Evolutionary conservation across 306 rosid genomes (phyloP).

Genomic region (Malus asiatica): DNA sequence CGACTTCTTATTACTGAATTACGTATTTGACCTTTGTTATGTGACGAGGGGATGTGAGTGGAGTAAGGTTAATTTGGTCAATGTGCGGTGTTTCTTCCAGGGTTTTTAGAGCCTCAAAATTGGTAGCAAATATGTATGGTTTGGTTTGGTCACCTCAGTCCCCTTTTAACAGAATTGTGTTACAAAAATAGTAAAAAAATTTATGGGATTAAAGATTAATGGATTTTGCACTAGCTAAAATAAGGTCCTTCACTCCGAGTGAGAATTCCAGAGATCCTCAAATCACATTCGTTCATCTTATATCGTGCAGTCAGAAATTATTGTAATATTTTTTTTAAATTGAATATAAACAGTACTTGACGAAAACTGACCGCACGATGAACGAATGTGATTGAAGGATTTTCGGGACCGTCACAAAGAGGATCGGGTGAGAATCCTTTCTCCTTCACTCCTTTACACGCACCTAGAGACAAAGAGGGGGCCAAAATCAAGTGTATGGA

Average conservation of each 20-base stretch:
- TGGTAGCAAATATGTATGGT: not conserved
- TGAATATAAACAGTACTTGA: too few species aligned
- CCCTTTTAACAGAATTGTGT: not conserved
- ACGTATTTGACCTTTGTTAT: not conserved
- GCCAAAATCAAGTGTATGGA: not conserved
- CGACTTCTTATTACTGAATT: not conserved
- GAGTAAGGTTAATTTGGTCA: not conserved
- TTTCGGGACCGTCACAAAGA: too few species aligned
- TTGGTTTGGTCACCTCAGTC: not conserved
- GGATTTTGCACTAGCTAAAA: not conserved
- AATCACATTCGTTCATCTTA: too few species aligned
- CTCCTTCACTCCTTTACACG: not conserved
- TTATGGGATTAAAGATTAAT: not conserved
- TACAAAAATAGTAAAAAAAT: not conserved
- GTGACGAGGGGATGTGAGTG: fast-evolving
- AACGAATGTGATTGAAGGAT: too few species aligned
- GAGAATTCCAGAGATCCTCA: too few species aligned
- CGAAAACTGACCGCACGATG: too few species aligned
- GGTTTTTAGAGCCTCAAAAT: not conserved
- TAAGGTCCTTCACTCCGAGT: not conserved
- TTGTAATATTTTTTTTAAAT: too few species aligned
- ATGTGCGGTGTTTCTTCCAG: not conserved
- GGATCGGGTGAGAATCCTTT: too few species aligned
- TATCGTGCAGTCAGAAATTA: fast-evolving
- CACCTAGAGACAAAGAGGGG: not conserved